These are phyloP conservation scores for Ampelomyces quisqualis DNA, from an alignment of 2,329 filamentous ascomycete genomes.

Conservation along the genomic window DNA sequence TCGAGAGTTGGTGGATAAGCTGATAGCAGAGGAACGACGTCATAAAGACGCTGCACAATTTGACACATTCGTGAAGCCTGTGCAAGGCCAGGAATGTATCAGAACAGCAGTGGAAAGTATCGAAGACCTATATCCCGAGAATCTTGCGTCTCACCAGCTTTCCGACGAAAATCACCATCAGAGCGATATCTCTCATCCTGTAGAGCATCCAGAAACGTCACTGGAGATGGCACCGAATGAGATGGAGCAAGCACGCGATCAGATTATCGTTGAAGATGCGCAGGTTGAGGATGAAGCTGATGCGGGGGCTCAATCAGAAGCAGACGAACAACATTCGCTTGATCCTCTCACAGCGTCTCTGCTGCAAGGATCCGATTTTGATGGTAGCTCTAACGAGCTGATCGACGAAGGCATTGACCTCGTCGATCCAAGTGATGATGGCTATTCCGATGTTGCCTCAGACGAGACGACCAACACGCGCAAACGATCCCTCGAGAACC, in stretches of 20 bases:
- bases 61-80: constrained; percentile 62
- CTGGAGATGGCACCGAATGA: background rate
- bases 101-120: constrained; percentile 80
- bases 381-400: constrained; percentile 7
- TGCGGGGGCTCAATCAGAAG: constrained; percentile 16
- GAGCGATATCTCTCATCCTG: background rate
- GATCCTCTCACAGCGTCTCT: constrained; percentile 37
- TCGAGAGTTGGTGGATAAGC: constrained; percentile 61
- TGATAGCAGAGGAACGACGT: constrained; percentile 65
- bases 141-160: constrained; percentile 46
- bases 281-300: constrained; percentile 32
- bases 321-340: constrained; percentile 25
- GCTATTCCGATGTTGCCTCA: constrained; percentile 4
- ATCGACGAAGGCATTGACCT: constrained; percentile 25
- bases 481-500: constrained; percentile 23
- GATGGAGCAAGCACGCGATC: constrained; percentile 5
- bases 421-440: constrained; percentile 17
- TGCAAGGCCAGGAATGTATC: constrained; percentile 59
- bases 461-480: constrained; percentile 7
- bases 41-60: constrained; percentile 57
- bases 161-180: constrained; percentile 9
- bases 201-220: background rate
- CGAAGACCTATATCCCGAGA: constrained; percentile 78
- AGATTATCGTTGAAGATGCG: constrained; percentile 9
- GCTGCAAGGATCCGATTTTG: constrained; percentile 11